phyloP scores from a whole-genome alignment of 2,329 filamentous ascomycete genomes.

The Fusarium xylarioides region DNA sequence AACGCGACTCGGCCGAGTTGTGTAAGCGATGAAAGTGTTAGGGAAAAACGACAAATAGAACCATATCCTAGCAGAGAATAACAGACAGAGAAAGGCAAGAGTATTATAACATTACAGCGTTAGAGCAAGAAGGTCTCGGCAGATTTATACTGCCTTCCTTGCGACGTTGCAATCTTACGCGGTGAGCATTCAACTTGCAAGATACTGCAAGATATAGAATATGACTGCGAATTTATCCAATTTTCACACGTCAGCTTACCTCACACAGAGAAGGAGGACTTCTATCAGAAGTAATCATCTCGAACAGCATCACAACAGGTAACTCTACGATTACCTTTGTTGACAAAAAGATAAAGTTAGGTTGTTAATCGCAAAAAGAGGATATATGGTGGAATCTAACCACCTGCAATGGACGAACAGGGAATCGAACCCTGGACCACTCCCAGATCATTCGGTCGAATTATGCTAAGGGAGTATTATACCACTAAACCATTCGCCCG shows the following conservation, averaged over 20 bases:
- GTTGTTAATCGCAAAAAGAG: background rate
- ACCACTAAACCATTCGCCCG: slow-evolving; percentile 44
- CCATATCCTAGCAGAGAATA: background rate
- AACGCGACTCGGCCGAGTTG: slow-evolving; percentile 5
- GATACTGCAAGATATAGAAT: background rate
- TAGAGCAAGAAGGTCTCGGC: background rate
- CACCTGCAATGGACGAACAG: slow-evolving; percentile 40
- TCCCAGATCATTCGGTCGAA: slow-evolving; percentile 39
- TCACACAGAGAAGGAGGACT: too few species aligned
- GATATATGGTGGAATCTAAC: slow-evolving; percentile 18
- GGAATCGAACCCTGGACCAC: slow-evolving; percentile 45
- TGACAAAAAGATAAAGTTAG: background rate
- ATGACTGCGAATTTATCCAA: background rate
- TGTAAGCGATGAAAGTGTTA: slow-evolving; percentile 13
- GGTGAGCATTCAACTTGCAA: background rate
- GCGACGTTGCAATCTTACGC: background rate
- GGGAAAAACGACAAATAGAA: background rate
- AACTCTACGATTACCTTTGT: background rate
- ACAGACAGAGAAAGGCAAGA: background rate
- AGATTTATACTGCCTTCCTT: background rate
- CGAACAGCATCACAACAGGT: background rate
- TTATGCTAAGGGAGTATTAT: slow-evolving; percentile 43
- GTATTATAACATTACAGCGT: too few species aligned
- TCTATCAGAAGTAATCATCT: background rate
- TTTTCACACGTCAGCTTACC: slow-evolving; percentile 6